Percentiles rank a stretch among this genome's conserved stretches.
Conservation (phyloP, 306 rosid genomes). For the Dryas alaskensis region DNA sequence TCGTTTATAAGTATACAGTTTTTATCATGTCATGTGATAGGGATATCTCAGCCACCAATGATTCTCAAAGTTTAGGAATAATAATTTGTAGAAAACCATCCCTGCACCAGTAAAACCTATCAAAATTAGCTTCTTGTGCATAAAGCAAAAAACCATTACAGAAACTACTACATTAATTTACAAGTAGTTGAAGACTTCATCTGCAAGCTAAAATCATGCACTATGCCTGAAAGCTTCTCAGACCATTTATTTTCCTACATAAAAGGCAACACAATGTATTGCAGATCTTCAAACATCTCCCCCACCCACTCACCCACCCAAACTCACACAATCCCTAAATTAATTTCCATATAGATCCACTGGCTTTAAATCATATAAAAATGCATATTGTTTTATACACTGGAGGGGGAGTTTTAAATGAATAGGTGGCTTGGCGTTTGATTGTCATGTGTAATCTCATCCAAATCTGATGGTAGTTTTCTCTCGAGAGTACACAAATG, state of each 20-base stretch:
- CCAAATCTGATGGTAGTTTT: background rate
- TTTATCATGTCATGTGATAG: background rate
- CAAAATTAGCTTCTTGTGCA: conserved; percentile 16
- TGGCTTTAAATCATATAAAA: background rate
- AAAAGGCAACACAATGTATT: background rate
- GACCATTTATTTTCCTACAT: background rate
- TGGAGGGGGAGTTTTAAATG: background rate
- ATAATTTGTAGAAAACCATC: conserved; percentile 66
- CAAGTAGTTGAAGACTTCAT: background rate
- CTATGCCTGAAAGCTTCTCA: background rate
- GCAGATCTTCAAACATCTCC: background rate
- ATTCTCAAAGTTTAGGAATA: conserved; percentile 59
- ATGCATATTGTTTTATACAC: background rate
- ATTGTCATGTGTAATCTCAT: background rate
- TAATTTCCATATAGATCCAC: no score
- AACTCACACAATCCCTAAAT: no score
- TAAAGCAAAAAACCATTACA: background rate
- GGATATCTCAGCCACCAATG: conserved; percentile 7
- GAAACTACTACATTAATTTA: background rate
- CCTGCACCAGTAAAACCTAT: conserved; percentile 41
- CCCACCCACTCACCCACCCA: no score
- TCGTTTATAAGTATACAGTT: background rate
- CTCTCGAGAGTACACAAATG: background rate
- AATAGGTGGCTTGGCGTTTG: background rate
- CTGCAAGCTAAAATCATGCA: background rate